These are phyloP conservation scores for Mytilinidion resinicola DNA, from an alignment of 495 filamentous ascomycete species.

Conservation along the genomic window DNA sequence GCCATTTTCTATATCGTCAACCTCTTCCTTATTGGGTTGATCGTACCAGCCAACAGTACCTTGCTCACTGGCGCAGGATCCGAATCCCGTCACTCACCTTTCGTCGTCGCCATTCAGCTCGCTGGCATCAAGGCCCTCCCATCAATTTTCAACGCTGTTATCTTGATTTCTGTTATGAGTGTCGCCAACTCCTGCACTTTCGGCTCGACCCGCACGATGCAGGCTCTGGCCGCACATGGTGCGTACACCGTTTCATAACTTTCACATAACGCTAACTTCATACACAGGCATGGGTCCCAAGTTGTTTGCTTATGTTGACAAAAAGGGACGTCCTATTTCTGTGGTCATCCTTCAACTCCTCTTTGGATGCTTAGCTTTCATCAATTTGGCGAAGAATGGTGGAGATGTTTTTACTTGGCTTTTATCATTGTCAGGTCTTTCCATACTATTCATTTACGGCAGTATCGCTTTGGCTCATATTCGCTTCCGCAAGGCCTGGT, in stretches of 20 bases:
- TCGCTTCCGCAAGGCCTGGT: slow-evolving; percentile 14
- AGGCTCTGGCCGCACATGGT: slow-evolving; percentile 48
- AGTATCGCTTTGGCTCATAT: slow-evolving; percentile 13
- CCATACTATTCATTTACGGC: slow-evolving; percentile 12
- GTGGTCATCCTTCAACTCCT: slow-evolving; percentile 47
- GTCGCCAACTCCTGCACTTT: slow-evolving; percentile 61
- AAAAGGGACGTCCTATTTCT: slow-evolving; percentile 50
- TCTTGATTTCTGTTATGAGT: slow-evolving; percentile 14
- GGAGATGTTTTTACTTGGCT: slow-evolving; percentile 36
- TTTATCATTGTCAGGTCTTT: slow-evolving; percentile 11
- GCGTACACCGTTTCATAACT: slow-evolving; percentile 11
- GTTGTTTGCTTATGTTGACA: slow-evolving; percentile 52
- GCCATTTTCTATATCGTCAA: slow-evolving; percentile 16
- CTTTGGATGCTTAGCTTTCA: slow-evolving; percentile 52
- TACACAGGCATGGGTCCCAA: slow-evolving; percentile 50
- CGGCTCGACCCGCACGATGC: slow-evolving; percentile 57
- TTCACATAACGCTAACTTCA: slow-evolving; percentile 12
- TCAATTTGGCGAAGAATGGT: slow-evolving; percentile 43
- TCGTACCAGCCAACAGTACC: slow-evolving; percentile 6
- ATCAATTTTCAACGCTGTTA: slow-evolving; percentile 12
- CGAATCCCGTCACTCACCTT: slow-evolving; percentile 5
- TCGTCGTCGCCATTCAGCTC: slow-evolving; percentile 14
- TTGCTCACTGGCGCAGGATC: background rate
- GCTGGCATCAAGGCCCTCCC: slow-evolving; percentile 8
- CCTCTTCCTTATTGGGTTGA: slow-evolving; percentile 13